These are phyloP conservation scores for Clonostachys sp. DNA, from an alignment of 2,329 filamentous ascomycete species.

Conservation along the genomic window DNA sequence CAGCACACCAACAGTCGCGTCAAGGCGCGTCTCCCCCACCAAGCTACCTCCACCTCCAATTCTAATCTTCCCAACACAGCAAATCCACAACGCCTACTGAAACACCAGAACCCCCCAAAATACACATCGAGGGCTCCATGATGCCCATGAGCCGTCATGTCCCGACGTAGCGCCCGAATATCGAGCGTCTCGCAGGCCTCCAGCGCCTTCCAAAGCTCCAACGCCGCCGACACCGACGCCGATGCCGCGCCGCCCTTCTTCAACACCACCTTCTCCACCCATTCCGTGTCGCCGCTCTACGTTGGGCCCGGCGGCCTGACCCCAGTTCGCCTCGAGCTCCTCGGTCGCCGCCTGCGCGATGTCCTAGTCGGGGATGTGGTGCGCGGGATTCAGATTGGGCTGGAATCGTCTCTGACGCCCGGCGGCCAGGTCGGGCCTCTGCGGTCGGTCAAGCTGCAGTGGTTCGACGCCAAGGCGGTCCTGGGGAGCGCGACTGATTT, in stretches of 20 bases:
- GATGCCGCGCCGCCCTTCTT: slow-evolving; percentile 36
- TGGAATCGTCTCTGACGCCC: slow-evolving; percentile 34
- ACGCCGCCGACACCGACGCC: not conserved
- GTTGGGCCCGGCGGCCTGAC: slow-evolving; percentile 34
- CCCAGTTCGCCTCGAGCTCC: slow-evolving; percentile 26
- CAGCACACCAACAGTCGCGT: no score
- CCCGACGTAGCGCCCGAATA: not conserved
- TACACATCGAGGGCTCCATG: no score
- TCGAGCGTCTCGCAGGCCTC: not conserved
- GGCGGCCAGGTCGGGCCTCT: slow-evolving; percentile 33
- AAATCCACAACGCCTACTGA: no score
- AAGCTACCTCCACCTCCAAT: no score
- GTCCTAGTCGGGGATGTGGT: slow-evolving; percentile 53
- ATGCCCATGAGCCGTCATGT: not conserved
- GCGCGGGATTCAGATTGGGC: slow-evolving; percentile 52
- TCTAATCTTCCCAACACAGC: no score
- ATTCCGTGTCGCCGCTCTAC: slow-evolving; percentile 50
- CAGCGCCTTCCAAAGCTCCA: not conserved
- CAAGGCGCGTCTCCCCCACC: no score
- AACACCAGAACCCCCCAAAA: no score
- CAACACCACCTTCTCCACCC: slow-evolving; percentile 54
- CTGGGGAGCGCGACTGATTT: slow-evolving; percentile 15
- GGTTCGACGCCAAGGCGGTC: slow-evolving; percentile 28
- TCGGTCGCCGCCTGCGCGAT: slow-evolving; percentile 47
- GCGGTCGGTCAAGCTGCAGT: slow-evolving; percentile 40